phyloP scores from a whole-genome alignment of 352 stramenopile genomes.

The Pythium monospermum region DNA sequence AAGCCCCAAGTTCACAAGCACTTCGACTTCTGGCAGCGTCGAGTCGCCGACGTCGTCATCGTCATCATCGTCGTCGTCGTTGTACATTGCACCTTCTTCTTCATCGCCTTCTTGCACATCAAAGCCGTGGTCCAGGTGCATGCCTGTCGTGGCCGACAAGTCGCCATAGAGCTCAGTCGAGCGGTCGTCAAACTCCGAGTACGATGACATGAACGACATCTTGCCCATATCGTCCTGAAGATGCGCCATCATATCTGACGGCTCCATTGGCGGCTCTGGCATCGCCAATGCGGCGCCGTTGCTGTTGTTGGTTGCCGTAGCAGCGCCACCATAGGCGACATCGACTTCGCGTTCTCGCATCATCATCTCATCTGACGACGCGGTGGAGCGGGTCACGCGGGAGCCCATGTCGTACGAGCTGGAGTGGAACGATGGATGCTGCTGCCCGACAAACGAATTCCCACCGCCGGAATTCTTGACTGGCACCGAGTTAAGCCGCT shows the following conservation, averaged over 20 bases:
- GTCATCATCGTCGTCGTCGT: slow-evolving; percentile 23
- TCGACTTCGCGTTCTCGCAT: slow-evolving; percentile 22
- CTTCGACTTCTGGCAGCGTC: slow-evolving; percentile 70
- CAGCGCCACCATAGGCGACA: slow-evolving; percentile 13
- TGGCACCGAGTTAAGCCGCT: slow-evolving; percentile 59
- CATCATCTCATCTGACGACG: slow-evolving; percentile 15
- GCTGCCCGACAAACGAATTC: too few relatives aligned
- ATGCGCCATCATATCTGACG: slow-evolving; percentile 9
- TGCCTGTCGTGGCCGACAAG: neutral
- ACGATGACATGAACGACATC: slow-evolving; percentile 33
- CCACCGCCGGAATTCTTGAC: slow-evolving; percentile 36
- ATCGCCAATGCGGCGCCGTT: too few relatives aligned
- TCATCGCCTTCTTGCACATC: slow-evolving; percentile 19
- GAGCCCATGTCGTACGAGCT: slow-evolving; percentile 15
- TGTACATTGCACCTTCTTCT: neutral
- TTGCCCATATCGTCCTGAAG: slow-evolving; percentile 24
- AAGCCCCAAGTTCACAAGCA: slow-evolving; percentile 73
- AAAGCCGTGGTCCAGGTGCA: neutral
- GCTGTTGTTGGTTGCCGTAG: slow-evolving; percentile 16
- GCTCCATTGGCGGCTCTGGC: slow-evolving; percentile 14
- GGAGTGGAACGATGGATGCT: slow-evolving; percentile 1
- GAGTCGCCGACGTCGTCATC: slow-evolving; percentile 64
- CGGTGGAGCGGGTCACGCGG: slow-evolving; percentile 13
- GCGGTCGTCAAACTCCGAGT: slow-evolving; percentile 30
- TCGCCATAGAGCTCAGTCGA: slow-evolving; percentile 20